Base-by-base conservation (phyloP, 768 basidiomycete species). In the Leccinellum luteum region DNA sequence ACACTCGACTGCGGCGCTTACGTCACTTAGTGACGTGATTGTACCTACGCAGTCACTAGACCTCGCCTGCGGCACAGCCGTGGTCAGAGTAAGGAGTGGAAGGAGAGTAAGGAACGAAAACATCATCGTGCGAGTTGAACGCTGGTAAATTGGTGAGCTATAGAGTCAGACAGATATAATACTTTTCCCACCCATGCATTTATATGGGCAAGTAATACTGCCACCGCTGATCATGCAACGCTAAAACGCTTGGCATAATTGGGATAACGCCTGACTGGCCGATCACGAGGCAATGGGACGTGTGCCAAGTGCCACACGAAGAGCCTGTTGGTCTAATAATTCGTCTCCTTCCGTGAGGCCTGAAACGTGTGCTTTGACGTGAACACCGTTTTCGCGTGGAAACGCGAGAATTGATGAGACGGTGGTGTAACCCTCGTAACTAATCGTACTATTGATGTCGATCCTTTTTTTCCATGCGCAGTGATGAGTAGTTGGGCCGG, bases 21-120 rank as follows among this genome's bases (percentile, higher is more conserved):
- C 80, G 60, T 86, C 84, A 53, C 56, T 57, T 55, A 85, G 65
- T 0, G 83, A 83, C 17, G 76, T 75, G 62, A 85, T 85, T 0
- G 78, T 81, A n/a, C 81, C 83, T 1, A 78, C 78, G 63, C 82
- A 83, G 14, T 45, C 19, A 8, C 51, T 43, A 14, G 52, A 59
- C 38, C 60, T 43, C 30, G 60, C 55, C 55, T 14, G 55, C 47
- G 71, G 53, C 23, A 52, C 48, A 28, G 70, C 64, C 52, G 34
- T 38, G 19, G 30, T 31, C 25, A 68, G 31, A 28, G 50, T 45
- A 62, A 60, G 41, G 67, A 70, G 44, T n/a, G 65, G 53, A 52
- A 60, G 6, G 19, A 70, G 43, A 35, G 21, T 1, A 7, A 65
- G 28, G 44, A 55, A 23, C 21, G 50, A 10, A 28, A 60, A 15